These are phyloP conservation scores for Falciphora oryzae DNA, from an alignment of 2,329 filamentous ascomycete genomes.

Conservation along the genomic window DNA sequence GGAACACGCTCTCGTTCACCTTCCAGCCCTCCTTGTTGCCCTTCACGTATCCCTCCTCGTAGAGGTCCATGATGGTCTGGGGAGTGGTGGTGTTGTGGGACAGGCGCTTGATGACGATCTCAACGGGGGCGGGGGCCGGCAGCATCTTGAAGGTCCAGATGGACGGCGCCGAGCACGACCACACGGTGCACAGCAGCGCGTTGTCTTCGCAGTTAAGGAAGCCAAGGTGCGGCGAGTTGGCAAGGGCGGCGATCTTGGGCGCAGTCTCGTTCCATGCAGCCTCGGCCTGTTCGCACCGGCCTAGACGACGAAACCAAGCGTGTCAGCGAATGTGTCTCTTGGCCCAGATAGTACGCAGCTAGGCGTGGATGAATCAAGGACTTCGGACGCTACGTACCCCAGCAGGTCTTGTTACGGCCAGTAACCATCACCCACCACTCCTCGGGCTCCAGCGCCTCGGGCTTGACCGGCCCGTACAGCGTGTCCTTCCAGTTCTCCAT, in stretches of 20 bases:
- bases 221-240: conserved; percentile 60
- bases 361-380: conserved; percentile 2
- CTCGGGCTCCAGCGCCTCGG: conserved; percentile 55
- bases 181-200: conserved; percentile 68
- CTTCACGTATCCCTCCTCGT: conserved; percentile 43
- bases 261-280: conserved; percentile 62
- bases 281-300: conserved; percentile 40
- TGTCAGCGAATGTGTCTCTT: background rate
- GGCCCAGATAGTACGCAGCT: background rate
- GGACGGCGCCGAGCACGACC: conserved; percentile 59
- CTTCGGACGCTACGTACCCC: conserved; percentile 37
- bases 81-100: conserved; percentile 65
- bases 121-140: conserved; percentile 56
- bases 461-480: conserved; percentile 55
- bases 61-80: conserved; percentile 56
- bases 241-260: conserved; percentile 53
- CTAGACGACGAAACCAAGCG: background rate
- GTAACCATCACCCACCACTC: conserved; percentile 73
- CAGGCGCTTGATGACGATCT: conserved; percentile 59
- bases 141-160: conserved; percentile 65
- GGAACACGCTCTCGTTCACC: conserved; percentile 59
- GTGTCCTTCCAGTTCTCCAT: conserved; percentile 67
- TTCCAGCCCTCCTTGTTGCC: conserved; percentile 33
- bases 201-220: conserved; percentile 70
- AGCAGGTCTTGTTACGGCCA: conserved; percentile 74